Evolutionary conservation across 2,329 filamentous ascomycete genomes (phyloP).

Genomic region (Arthrinium puccinioides): DNA sequence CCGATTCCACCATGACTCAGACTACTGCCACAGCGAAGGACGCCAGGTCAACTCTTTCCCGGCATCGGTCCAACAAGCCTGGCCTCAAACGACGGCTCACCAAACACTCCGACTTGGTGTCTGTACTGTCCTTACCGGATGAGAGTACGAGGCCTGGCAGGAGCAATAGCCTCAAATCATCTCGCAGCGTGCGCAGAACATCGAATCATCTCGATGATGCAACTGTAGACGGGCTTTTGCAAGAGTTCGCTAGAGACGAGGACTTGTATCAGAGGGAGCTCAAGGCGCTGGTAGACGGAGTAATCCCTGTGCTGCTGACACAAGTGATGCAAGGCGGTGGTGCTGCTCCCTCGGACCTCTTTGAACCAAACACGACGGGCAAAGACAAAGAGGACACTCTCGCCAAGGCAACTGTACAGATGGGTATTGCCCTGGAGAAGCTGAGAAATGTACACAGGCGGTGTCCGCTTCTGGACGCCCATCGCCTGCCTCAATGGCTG

Average conservation of each 20-base stretch:
- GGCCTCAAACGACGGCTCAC: constrained; percentile 70
- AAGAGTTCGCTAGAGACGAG: constrained; percentile 78
- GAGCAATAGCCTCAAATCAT: constrained; percentile 64
- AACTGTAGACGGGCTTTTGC: constrained; percentile 68
- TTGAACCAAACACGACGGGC: constrained; percentile 55
- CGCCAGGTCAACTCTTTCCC: constrained; percentile 34
- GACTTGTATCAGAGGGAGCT: constrained; percentile 83
- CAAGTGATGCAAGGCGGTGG: constrained; percentile 71
- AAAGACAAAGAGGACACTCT: constrained; percentile 51
- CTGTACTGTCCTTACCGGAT: constrained; percentile 72
- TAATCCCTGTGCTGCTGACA: constrained; percentile 84
- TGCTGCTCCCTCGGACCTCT: constrained; percentile 49
- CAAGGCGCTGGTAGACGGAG: constrained; percentile 87
- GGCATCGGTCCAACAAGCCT: constrained; percentile 39
- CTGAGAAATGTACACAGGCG: constrained; percentile 73
- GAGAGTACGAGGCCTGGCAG: constrained; percentile 48
- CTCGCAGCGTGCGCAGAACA: constrained; percentile 70
- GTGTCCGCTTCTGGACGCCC: constrained; percentile 66
- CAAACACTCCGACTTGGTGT: constrained; percentile 89
- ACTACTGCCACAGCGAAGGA: constrained; percentile 41
- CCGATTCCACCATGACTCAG: constrained; percentile 46
- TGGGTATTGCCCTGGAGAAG: constrained; percentile 85
- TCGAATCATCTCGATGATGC: constrained; percentile 59
- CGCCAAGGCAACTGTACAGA: constrained; percentile 83
- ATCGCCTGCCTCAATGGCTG: constrained; percentile 73